A percentile compares a stretch with the other conserved stretches of the same genome.
phyloP scores from a whole-genome alignment of 2,329 filamentous ascomycete genomes.

The Chrysoporthe deuterocubensis region DNA sequence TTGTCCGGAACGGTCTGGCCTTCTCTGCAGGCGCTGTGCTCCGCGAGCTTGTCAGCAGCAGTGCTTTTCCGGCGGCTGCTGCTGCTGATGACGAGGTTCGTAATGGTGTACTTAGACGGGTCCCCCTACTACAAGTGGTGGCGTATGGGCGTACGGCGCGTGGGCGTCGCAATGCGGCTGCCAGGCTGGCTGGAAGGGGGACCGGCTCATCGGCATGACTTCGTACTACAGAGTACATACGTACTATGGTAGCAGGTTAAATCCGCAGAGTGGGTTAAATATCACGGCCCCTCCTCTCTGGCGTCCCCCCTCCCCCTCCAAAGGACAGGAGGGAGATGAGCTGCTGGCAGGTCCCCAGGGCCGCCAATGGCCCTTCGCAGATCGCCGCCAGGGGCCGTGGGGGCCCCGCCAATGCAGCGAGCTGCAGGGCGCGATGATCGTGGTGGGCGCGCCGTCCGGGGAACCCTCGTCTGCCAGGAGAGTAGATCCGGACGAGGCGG shows the following conservation, averaged over 20 bases:
- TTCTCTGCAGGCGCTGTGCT: neutral
- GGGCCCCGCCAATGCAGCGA: neutral
- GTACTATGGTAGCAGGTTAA: too few species aligned
- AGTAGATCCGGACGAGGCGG: neutral
- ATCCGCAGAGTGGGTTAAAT: too few species aligned
- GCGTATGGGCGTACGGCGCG: too few species aligned
- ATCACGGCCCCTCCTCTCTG: too few species aligned
- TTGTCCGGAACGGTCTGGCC: too few species aligned
- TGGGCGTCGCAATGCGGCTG: too few species aligned
- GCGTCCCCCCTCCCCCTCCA: too few species aligned
- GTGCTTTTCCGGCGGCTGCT: neutral
- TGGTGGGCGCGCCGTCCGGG: neutral
- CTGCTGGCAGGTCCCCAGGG: neutral
- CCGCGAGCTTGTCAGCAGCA: neutral
- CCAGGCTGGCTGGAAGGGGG: too few species aligned
- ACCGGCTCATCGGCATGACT: too few species aligned
- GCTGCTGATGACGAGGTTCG: neutral
- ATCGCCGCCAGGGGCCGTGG: neutral
- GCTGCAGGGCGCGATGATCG: constrained; percentile 7
- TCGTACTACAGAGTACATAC: too few species aligned
- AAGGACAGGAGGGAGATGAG: neutral
- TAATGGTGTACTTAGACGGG: neutral
- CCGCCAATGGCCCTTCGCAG: neutral
- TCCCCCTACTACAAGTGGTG: too few species aligned
- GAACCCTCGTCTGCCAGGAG: neutral